Evolutionary conservation across 2,329 filamentous ascomycete genomes (phyloP).

Genomic region (Rhynchosporium agropyri): DNA sequence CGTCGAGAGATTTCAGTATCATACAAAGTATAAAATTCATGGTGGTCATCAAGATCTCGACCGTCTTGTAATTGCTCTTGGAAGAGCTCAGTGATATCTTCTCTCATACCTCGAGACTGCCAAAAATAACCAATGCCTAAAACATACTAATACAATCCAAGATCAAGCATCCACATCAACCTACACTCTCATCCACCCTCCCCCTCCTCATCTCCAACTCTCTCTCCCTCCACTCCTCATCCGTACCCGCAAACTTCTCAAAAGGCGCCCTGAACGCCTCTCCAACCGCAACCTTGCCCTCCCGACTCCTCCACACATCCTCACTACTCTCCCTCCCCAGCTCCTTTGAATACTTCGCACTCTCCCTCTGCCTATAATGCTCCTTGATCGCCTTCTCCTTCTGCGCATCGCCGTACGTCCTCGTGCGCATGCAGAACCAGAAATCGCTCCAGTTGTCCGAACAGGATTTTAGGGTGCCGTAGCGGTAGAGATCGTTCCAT

Average conservation of each 20-base stretch:
- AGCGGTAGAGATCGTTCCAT: constrained; percentile 88
- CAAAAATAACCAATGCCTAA: constrained; percentile 5
- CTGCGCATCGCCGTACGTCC: constrained; percentile 60
- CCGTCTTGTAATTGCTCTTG: neutral
- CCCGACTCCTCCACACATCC: constrained; percentile 83
- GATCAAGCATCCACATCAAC: neutral
- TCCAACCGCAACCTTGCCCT: constrained; percentile 56
- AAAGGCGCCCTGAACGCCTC: constrained; percentile 43
- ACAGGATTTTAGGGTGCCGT: constrained; percentile 76
- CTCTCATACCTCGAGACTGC: neutral
- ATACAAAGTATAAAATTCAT: too few species aligned
- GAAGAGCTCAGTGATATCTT: neutral
- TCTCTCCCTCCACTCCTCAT: constrained; percentile 46
- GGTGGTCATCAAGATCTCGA: too few species aligned
- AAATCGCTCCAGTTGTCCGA: constrained; percentile 89
- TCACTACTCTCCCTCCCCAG: constrained; percentile 74
- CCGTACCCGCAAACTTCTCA: constrained; percentile 46
- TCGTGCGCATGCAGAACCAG: constrained; percentile 95
- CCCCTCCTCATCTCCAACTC: constrained; percentile 34
- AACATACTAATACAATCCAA: constrained; percentile 9
- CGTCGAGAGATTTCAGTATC: too few species aligned
- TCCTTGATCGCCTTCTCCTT: constrained; percentile 52
- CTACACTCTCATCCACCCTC: constrained; percentile 21
- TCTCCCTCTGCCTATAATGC: constrained; percentile 48
- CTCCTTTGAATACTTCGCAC: constrained; percentile 67